A percentile compares a stretch with the other conserved stretches of the same genome.
These are phyloP conservation scores for Russula lepida DNA, from an alignment of 768 basidiomycete genomes.

Conservation along the genomic window DNA sequence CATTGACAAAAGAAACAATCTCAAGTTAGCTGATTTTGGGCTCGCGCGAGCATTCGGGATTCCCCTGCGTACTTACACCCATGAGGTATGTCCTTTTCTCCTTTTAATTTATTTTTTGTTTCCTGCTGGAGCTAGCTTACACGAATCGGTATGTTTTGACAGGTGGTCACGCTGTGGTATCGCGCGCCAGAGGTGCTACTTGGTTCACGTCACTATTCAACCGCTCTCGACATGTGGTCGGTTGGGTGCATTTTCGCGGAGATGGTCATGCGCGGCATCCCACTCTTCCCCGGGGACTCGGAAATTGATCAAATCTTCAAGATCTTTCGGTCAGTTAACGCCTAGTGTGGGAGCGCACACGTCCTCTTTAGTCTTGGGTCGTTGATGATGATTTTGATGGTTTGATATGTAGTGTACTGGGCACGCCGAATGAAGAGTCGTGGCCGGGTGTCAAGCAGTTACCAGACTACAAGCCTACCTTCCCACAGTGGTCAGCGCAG, in stretches of 20 bases:
- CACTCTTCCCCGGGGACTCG: conserved; percentile 97
- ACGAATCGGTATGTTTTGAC: background rate
- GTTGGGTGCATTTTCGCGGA: conserved; percentile 98
- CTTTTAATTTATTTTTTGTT: background rate
- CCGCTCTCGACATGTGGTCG: conserved; percentile 99
- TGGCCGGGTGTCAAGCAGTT: conserved; percentile 88
- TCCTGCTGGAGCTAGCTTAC: background rate
- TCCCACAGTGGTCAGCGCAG: conserved; percentile 88
- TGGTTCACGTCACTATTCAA: conserved; percentile 92
- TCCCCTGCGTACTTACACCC: conserved; percentile 97
- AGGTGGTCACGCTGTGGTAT: conserved; percentile 99
- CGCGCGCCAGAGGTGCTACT: conserved; percentile 96
- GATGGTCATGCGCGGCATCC: conserved; percentile 87
- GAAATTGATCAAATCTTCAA: conserved; percentile 99
- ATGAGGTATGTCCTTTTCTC: conserved; percentile 77
- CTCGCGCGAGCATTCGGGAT: conserved; percentile 78
- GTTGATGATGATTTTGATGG: background rate
- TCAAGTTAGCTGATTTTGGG: conserved; percentile 52
- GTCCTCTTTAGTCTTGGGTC: background rate
- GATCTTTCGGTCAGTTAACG: conserved; percentile 76
- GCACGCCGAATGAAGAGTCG: conserved; percentile 82
- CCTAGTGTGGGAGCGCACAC: background rate
- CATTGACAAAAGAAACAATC: conserved; percentile 42
- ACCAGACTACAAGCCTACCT: conserved; percentile 93
- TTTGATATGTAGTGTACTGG: conserved; percentile 51